These are phyloP conservation scores for Silene latifolia DNA, from an alignment of 148 eudicot species.

Conservation along the genomic window DNA sequence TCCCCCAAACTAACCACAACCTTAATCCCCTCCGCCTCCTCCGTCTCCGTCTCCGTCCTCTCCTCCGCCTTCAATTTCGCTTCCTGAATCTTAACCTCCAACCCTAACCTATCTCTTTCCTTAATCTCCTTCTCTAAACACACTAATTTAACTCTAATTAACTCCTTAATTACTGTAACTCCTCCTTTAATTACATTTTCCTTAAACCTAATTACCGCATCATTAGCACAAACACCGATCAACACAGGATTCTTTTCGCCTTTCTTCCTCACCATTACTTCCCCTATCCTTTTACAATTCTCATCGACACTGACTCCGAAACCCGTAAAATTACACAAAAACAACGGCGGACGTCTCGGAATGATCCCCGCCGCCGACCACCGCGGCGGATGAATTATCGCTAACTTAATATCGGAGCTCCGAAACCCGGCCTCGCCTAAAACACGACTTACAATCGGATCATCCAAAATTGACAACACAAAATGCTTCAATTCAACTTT, in stretches of 20 bases:
- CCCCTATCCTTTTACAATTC: constrained; percentile 49
- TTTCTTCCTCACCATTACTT: constrained; percentile 39
- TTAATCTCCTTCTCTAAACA: constrained; percentile 44
- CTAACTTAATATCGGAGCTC: constrained; percentile 65
- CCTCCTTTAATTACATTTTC: constrained; percentile 28
- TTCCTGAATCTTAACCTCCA: constrained; percentile 47
- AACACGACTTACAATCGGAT: constrained; percentile 80
- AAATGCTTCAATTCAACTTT: constrained; percentile 81
- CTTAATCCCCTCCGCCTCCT: constrained; percentile 19
- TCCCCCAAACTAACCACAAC: constrained; percentile 56
- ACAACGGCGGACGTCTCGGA: constrained; percentile 48
- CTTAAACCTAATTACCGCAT: constrained; percentile 39
- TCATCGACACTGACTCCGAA: constrained; percentile 23
- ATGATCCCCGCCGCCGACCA: constrained; percentile 1
- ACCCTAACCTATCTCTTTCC: neutral
- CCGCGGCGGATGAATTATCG: constrained; percentile 48
- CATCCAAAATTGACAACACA: constrained; percentile 71
- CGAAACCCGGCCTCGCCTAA: constrained; percentile 88
- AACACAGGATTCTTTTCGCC: constrained; percentile 54
- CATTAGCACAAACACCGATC: constrained; percentile 58
- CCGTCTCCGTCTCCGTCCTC: constrained; percentile 23
- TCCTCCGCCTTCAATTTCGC: constrained; percentile 13
- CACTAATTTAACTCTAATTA: constrained; percentile 41
- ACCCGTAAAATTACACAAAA: constrained; percentile 41
- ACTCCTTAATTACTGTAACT: constrained; percentile 34